These are phyloP conservation scores for Coprinopsis strossmayeri DNA, from an alignment of 768 basidiomycete genomes.

Conservation along the genomic window DNA sequence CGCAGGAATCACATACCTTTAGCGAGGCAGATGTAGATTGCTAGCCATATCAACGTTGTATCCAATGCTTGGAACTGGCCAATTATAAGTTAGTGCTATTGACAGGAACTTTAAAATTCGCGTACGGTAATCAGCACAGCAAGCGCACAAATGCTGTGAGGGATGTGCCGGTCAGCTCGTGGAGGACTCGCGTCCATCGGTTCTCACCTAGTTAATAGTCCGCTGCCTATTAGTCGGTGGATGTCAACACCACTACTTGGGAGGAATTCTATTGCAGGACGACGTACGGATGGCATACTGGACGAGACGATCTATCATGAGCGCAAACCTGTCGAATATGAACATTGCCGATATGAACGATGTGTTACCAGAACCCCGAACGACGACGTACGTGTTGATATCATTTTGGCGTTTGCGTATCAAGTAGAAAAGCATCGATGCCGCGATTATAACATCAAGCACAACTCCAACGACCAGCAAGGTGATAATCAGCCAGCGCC, in stretches of 20 bases:
- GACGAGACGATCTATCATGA: neutral
- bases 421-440: constrained; percentile 2
- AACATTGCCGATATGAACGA: neutral
- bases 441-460: constrained; percentile 1
- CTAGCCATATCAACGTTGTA: constrained; percentile 1
- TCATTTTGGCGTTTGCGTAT: neutral
- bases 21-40: constrained; percentile 5
- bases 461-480: neutral
- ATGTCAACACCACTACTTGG: neutral
- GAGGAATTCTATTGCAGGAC: neutral
- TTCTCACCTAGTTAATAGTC: neutral
- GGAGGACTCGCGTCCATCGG: too few species aligned
- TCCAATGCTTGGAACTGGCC: neutral
- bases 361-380: too few species aligned
- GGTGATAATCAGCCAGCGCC: neutral
- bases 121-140: neutral
- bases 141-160: too few species aligned
- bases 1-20: too few species aligned
- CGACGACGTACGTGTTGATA: neutral
- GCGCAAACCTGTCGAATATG: neutral
- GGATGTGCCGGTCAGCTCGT: too few species aligned
- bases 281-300: neutral
- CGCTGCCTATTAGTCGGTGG: neutral
- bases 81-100: neutral
- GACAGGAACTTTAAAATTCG: neutral